Evolutionary conservation across 2,329 filamentous ascomycete species (phyloP), one percentile per base, ranked within the genome.

Genomic region (Fusarium humuli): DNA sequence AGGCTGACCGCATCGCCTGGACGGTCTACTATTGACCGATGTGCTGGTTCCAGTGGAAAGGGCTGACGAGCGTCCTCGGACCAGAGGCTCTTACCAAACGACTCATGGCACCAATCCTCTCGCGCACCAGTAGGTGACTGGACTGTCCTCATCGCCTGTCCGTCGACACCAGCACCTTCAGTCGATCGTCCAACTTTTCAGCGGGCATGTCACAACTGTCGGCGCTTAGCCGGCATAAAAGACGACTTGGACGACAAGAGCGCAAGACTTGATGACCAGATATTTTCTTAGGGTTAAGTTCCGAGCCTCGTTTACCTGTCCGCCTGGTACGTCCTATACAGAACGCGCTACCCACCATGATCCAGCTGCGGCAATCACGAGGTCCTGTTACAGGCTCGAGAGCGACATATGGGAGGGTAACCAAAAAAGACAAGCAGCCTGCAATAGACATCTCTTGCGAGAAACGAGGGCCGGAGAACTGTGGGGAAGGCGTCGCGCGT

Each of bases 231-330:
- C 72, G 75, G 79, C 81, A 77, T 94, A 94, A 79, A 94, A 89
- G 86, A 86, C 83, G 84, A 83, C 82, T 86, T 83, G 86, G 81
- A 90, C 90, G 90, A 91, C 90, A 87, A 71, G 83, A 86, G 85
- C 88, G 89, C 89, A 92, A 94, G 77, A 86, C 92, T 92, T 68
- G 16, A 50, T 74, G 87, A 89, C 93, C 92, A 92, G 89, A 84
- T 81, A 79, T 83, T 81, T 84, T 84, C 87, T 92, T 97, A 97
- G 94, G 94, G 94, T 97, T 97, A 97, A 94, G 92, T 94, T 94
- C 92, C 93, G 90, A 91, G 82, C 84, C 82, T 84, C 84, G 85
- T 88, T 91, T 88, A 86, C 87, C 82, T 83, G 77, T 78, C 71
- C 71, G 71, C 76, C 80, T 79, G 81, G 82, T 61, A 79, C 81